Evolutionary conservation across 2,329 filamentous ascomycete genomes (phyloP).

Genomic region (Fusarium ambrosium): DNA sequence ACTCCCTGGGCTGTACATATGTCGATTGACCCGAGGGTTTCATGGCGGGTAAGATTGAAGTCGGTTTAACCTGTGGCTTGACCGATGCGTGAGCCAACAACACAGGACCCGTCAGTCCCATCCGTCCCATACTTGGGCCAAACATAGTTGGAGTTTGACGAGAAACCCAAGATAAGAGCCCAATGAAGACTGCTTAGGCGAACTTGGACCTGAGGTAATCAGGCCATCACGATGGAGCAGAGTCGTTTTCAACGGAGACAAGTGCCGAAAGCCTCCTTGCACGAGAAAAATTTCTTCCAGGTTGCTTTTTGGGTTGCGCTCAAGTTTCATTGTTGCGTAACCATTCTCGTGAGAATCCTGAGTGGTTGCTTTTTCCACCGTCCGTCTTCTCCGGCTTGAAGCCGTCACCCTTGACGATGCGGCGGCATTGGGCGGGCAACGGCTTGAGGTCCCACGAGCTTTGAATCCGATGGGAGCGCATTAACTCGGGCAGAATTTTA

Average conservation of each 20-base stretch:
- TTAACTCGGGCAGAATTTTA: background rate
- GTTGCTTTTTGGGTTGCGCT: conserved; percentile 10
- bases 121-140: conserved; percentile 15
- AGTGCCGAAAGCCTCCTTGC: conserved; percentile 8
- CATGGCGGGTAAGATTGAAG: background rate
- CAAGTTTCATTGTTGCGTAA: conserved; percentile 12
- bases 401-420: conserved; percentile 8
- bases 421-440: conserved; percentile 5
- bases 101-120: background rate
- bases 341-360: background rate
- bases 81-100: background rate
- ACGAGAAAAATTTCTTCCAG: background rate
- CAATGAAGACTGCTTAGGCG: conserved; percentile 1
- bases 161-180: conserved; percentile 17
- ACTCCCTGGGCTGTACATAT: background rate
- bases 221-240: conserved; percentile 7
- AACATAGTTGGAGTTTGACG: conserved; percentile 15
- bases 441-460: conserved; percentile 10
- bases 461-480: conserved; percentile 9
- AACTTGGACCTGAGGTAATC: conserved; percentile 1
- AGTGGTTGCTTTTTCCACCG: conserved; percentile 5
- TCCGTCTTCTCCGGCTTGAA: background rate
- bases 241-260: background rate
- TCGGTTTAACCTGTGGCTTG: conserved; percentile 5
- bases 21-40: background rate